Evolutionary conservation across 2,329 filamentous ascomycete species (phyloP).

Genomic region (Diplodia sapinea): DNA sequence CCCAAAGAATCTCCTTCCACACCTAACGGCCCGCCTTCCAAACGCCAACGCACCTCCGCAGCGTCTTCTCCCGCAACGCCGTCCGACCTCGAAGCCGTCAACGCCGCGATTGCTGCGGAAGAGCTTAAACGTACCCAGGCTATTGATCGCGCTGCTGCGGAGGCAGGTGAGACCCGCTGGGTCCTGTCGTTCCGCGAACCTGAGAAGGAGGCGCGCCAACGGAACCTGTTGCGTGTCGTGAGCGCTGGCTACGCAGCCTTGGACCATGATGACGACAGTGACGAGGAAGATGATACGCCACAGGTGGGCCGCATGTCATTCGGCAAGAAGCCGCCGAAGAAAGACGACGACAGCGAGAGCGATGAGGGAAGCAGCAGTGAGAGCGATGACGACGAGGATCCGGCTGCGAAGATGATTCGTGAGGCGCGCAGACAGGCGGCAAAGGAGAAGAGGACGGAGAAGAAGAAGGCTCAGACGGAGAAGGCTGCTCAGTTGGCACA

Average conservation of each 20-base stretch:
- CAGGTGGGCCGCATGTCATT: constrained; percentile 56
- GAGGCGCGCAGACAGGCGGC: constrained; percentile 54
- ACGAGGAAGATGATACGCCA: constrained; percentile 42
- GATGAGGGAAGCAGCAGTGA: constrained; percentile 41
- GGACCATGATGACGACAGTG: constrained; percentile 41
- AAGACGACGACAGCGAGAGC: constrained; percentile 45
- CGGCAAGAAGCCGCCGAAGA: constrained; percentile 53
- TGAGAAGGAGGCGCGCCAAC: constrained; percentile 47
- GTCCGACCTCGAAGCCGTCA: constrained; percentile 65
- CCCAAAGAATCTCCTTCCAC: constrained; percentile 55
- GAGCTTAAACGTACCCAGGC: constrained; percentile 66
- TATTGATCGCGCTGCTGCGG: constrained; percentile 65
- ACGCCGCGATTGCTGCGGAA: constrained; percentile 69
- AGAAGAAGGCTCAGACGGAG: constrained; percentile 56
- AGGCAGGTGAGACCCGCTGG: constrained; percentile 76
- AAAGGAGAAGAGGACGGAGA: constrained; percentile 53
- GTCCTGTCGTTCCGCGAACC: constrained; percentile 64
- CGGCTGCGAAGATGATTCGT: constrained; percentile 52
- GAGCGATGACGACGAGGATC: constrained; percentile 50
- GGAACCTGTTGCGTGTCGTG: constrained; percentile 58
- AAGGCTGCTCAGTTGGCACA: constrained; percentile 61
- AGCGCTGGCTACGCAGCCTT: constrained; percentile 64
- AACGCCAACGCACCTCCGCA: constrained; percentile 65
- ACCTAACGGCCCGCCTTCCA: constrained; percentile 61
- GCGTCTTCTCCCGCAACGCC: constrained; percentile 37